Conservation (phyloP, 176 grass and related monocot species). For the Chrysopogon serrulatus region DNA sequence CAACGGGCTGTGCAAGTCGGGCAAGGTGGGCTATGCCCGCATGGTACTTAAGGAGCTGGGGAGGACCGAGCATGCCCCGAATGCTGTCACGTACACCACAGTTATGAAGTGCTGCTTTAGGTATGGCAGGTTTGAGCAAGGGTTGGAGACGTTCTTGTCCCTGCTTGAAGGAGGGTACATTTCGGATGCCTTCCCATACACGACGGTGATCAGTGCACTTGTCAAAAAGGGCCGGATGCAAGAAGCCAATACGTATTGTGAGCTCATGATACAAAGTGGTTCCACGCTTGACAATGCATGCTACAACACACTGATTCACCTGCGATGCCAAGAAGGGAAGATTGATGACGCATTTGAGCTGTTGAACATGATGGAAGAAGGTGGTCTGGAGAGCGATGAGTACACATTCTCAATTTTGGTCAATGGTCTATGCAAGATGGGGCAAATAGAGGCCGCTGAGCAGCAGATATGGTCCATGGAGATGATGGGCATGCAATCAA, state of each 20-base stretch:
- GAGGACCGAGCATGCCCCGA: conserved; percentile 40
- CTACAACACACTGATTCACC: conserved; percentile 83
- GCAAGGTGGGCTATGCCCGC: conserved; percentile 63
- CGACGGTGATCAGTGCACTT: conserved; percentile 76
- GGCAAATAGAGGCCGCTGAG: conserved; percentile 55
- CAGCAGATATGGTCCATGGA: conserved; percentile 73
- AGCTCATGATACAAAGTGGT: conserved; percentile 69
- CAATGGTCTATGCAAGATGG: conserved; percentile 81
- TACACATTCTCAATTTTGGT: conserved; percentile 93
- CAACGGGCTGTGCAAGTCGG: conserved; percentile 73
- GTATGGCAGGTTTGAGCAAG: conserved; percentile 73
- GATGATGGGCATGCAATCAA: conserved; percentile 52
- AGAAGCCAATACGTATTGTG: conserved; percentile 65
- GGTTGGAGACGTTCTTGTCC: conserved; percentile 64
- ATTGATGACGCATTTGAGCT: conserved; percentile 70
- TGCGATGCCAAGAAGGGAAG: conserved; percentile 72
- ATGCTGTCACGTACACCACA: conserved; percentile 67
- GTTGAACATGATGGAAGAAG: conserved; percentile 76
- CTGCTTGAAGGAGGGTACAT: conserved; percentile 65
- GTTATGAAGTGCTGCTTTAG: conserved; percentile 91
- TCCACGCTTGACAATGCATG: conserved; percentile 63
- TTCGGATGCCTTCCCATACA: conserved; percentile 66
- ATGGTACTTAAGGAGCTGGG: conserved; percentile 79
- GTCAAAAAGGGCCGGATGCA: conserved; percentile 78
- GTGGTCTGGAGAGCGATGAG: conserved; percentile 67